Percentiles rank a stretch among this genome's conserved stretches.
Conservation (phyloP, 2,329 filamentous ascomycete species). For the Rhynchosporium graminicola region DNA sequence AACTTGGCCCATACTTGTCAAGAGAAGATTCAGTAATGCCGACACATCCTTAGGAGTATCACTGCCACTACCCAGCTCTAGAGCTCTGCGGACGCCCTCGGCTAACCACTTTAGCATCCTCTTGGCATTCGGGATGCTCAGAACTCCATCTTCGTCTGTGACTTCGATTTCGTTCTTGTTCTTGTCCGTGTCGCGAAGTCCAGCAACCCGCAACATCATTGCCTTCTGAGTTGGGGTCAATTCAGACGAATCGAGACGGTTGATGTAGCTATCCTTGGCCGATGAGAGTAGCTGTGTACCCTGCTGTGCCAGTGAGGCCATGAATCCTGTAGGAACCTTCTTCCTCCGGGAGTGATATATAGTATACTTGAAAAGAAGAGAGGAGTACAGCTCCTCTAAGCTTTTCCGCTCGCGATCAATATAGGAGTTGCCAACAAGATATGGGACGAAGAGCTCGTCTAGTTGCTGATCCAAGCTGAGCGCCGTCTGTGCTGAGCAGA, state of each 20-base stretch:
- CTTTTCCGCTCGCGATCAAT: slow-evolving; percentile 69
- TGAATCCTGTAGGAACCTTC: slow-evolving; percentile 87
- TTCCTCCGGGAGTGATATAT: slow-evolving; percentile 89
- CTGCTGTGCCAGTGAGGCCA: slow-evolving; percentile 86
- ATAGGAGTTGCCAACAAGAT: slow-evolving; percentile 68
- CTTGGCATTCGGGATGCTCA: slow-evolving; percentile 87
- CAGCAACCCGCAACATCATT: slow-evolving; percentile 87
- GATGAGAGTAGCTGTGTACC: slow-evolving; percentile 85
- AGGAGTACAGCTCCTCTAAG: slow-evolving; percentile 82
- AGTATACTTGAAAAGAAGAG: slow-evolving; percentile 92
- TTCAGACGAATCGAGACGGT: slow-evolving; percentile 84
- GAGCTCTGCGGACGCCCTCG: slow-evolving; percentile 85
- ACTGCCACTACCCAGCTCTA: slow-evolving; percentile 83
- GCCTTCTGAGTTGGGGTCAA: slow-evolving; percentile 84
- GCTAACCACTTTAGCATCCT: slow-evolving; percentile 98
- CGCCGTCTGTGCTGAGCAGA: slow-evolving; percentile 82
- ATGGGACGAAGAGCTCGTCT: slow-evolving; percentile 75
- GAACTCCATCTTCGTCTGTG: slow-evolving; percentile 80
- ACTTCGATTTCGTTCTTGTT: slow-evolving; percentile 88
- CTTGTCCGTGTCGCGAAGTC: slow-evolving; percentile 72
- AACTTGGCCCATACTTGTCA: slow-evolving; percentile 85
- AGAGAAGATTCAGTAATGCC: slow-evolving; percentile 77
- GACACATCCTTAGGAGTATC: slow-evolving; percentile 95
- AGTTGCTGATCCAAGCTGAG: slow-evolving; percentile 72
- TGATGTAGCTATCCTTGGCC: slow-evolving; percentile 88